Evolutionary conservation across 1,284 basidiomycete genomes (phyloP).

Genomic region (Laetiporus sulphureus): DNA sequence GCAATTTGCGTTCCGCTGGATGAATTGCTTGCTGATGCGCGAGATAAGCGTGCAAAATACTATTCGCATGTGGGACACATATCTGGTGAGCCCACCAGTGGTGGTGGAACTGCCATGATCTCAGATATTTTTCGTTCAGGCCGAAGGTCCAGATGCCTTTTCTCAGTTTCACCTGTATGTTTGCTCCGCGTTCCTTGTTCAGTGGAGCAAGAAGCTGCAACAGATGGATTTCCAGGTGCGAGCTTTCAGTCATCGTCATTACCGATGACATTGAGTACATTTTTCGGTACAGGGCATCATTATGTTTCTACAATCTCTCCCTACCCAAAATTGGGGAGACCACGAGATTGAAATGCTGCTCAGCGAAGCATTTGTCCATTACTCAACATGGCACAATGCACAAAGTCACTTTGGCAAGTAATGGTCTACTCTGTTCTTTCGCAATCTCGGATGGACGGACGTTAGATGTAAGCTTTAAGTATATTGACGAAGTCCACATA

Average conservation of each 20-base stretch:
- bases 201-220: constrained; percentile 85
- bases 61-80: constrained; percentile 98
- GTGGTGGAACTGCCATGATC: constrained; percentile 6
- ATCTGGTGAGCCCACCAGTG: constrained; percentile 87
- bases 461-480: background rate
- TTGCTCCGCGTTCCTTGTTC: constrained; percentile 89
- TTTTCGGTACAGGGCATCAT: constrained; percentile 76
- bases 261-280: background rate
- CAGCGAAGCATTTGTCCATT: constrained; percentile 93
- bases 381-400: constrained; percentile 90
- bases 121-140: constrained; percentile 38
- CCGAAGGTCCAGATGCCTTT: constrained; percentile 92
- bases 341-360: constrained; percentile 94
- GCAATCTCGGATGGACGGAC: background rate
- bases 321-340: constrained; percentile 93
- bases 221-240: constrained; percentile 95
- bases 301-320: constrained; percentile 96
- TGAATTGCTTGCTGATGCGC: constrained; percentile 96
- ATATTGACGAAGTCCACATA: no score
- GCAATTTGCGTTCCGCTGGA: constrained; percentile 98
- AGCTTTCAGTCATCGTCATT: constrained; percentile 12
- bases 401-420: constrained; percentile 77
- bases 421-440: constrained; percentile 1
- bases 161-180: constrained; percentile 97
- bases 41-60: constrained; percentile 94